A percentile compares a stretch with the other conserved stretches of the same genome.
phyloP scores from a whole-genome alignment of 2,329 filamentous ascomycete species.

The Emergomyces orientalis region DNA sequence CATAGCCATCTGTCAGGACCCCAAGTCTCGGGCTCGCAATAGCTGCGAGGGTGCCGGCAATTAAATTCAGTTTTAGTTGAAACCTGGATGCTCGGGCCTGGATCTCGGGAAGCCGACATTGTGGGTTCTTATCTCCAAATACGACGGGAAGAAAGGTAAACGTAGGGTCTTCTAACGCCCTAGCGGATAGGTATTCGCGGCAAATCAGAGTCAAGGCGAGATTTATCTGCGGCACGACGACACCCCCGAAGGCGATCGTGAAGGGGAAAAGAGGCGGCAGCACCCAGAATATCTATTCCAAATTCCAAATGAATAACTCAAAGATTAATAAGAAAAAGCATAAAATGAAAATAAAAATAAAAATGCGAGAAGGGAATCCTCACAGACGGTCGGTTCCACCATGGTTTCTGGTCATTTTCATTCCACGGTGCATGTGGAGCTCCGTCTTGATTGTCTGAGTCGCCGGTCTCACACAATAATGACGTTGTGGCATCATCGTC shows the following conservation, averaged over 20 bases:
- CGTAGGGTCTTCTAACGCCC: slow-evolving; percentile 48
- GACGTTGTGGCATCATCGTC: not conserved
- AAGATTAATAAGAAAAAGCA: not conserved
- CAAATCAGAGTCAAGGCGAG: slow-evolving; percentile 79
- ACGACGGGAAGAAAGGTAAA: slow-evolving; percentile 56
- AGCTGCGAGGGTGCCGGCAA: slow-evolving; percentile 68
- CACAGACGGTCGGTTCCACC: slow-evolving; percentile 46
- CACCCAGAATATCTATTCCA: slow-evolving; percentile 67
- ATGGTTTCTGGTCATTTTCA: slow-evolving; percentile 32
- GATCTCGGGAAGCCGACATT: slow-evolving; percentile 72
- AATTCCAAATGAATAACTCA: slow-evolving; percentile 6
- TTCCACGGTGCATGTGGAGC: slow-evolving; percentile 2
- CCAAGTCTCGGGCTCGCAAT: slow-evolving; percentile 75
- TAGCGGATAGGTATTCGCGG: slow-evolving; percentile 67
- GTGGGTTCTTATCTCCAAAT: slow-evolving; percentile 60
- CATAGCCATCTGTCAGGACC: slow-evolving; percentile 75
- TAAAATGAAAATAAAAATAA: slow-evolving; percentile 8
- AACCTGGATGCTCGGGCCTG: slow-evolving; percentile 70
- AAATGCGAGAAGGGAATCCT: slow-evolving; percentile 16
- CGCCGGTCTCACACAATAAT: not conserved
- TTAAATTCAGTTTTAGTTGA: slow-evolving; percentile 63
- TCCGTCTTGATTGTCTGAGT: not conserved
- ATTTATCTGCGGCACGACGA: slow-evolving; percentile 78
- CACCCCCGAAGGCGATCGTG: slow-evolving; percentile 75
- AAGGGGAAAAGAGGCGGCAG: slow-evolving; percentile 71